These are phyloP conservation scores for Amphicarpaea edgeworthii DNA, from an alignment of 306 rosid genomes.

Conservation along the genomic window DNA sequence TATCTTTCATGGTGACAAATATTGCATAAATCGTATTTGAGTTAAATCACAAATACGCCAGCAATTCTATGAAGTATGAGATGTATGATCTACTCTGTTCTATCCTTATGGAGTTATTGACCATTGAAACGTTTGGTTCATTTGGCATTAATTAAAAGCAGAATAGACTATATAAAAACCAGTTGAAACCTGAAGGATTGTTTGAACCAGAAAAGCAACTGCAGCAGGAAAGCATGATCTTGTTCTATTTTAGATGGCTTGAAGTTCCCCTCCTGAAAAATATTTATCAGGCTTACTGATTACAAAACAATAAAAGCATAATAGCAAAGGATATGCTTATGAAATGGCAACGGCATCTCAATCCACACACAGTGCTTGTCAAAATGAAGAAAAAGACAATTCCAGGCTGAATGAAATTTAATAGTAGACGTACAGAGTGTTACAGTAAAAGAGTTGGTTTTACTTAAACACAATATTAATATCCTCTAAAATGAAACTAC, in stretches of 20 bases:
- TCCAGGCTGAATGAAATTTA: slow-evolving; percentile 31
- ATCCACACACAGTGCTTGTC: slow-evolving; percentile 13
- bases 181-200: slow-evolving; percentile 79
- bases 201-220: slow-evolving; percentile 97
- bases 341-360: slow-evolving; percentile 30
- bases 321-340: slow-evolving; percentile 13
- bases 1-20: slow-evolving; percentile 9
- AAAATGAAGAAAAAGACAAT: slow-evolving; percentile 33
- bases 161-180: slow-evolving; percentile 29
- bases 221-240: slow-evolving; percentile 88
- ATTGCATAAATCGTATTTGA: slow-evolving; percentile 24
- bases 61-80: slow-evolving; percentile 7
- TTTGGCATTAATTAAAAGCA: slow-evolving; percentile 17
- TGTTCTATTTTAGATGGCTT: slow-evolving; percentile 72
- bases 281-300: slow-evolving; percentile 44
- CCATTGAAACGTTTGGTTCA: slow-evolving; percentile 19
- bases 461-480: background rate
- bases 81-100: slow-evolving; percentile 12
- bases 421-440: slow-evolving; percentile 1
- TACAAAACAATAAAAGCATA: slow-evolving; percentile 37
- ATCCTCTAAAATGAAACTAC: slow-evolving; percentile 25
- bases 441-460: slow-evolving; percentile 13
- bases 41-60: slow-evolving; percentile 17
- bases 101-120: slow-evolving; percentile 13
- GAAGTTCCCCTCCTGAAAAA: slow-evolving; percentile 82